phyloP scores from a whole-genome alignment of 176 grass and related monocot species.

The Eragrostis nindensis region DNA sequence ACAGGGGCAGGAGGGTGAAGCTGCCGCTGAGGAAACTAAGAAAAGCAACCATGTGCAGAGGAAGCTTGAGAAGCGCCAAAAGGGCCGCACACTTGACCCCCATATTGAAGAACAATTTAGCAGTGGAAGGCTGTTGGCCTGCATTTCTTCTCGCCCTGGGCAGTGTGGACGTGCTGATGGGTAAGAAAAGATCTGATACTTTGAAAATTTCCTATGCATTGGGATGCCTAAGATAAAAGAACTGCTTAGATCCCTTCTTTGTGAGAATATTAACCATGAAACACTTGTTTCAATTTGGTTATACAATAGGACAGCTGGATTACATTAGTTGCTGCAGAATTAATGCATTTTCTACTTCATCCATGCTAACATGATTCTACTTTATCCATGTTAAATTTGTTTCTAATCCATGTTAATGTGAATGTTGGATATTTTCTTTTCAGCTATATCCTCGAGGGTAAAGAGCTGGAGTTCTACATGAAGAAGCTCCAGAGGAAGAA shows the following conservation, averaged over 20 bases:
- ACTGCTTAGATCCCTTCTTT: too few relatives aligned
- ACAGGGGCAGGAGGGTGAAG: constrained; percentile 54
- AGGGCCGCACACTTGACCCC: constrained; percentile 67
- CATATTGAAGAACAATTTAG: constrained; percentile 87
- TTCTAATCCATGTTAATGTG: neutral
- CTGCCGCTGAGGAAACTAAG: constrained; percentile 57
- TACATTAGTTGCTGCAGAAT: neutral
- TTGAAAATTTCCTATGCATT: neutral
- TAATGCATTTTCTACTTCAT: too few relatives aligned
- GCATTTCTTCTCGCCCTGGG: constrained; percentile 80
- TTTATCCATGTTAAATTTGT: too few relatives aligned
- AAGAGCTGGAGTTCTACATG: constrained; percentile 83
- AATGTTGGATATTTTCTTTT: neutral
- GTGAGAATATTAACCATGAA: too few relatives aligned
- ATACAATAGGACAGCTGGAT: too few relatives aligned
- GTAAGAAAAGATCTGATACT: constrained; percentile 33
- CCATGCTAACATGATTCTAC: neutral
- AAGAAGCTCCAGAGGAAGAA: constrained; percentile 87
- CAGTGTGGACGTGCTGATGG: constrained; percentile 82
- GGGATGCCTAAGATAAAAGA: too few relatives aligned
- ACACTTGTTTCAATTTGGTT: too few relatives aligned
- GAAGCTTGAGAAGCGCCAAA: constrained; percentile 73
- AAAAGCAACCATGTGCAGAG: constrained; percentile 67
- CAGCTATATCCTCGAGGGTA: constrained; percentile 83
- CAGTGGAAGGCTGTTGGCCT: constrained; percentile 67